These are phyloP conservation scores for Colletotrichum plurivorum DNA, from an alignment of 2,329 filamentous ascomycete genomes.

Conservation along the genomic window DNA sequence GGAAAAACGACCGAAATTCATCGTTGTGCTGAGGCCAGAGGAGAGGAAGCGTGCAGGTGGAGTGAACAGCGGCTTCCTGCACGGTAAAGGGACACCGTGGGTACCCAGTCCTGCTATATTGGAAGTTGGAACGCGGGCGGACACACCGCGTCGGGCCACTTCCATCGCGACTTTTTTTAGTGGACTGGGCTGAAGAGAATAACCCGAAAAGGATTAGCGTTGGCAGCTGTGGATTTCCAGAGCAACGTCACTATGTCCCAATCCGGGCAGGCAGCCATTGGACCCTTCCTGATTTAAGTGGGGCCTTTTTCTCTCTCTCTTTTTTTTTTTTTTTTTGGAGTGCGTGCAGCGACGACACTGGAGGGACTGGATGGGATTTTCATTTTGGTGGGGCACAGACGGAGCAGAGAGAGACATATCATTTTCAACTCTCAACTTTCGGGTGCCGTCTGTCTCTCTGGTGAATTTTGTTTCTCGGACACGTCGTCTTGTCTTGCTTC, in stretches of 20 bases:
- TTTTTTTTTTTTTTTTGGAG: neutral
- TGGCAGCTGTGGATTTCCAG: constrained; percentile 10
- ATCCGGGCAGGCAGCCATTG: constrained; percentile 24
- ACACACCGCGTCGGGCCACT: constrained; percentile 30
- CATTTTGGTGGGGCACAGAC: constrained; percentile 35
- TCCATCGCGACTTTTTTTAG: constrained; percentile 37
- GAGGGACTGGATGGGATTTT: constrained; percentile 33
- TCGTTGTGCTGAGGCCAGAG: constrained; percentile 24
- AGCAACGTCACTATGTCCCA: constrained; percentile 35
- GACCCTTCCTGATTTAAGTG: constrained; percentile 24
- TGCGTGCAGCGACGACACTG: constrained; percentile 15
- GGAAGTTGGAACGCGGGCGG: constrained; percentile 39
- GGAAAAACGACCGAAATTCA: constrained; percentile 24
- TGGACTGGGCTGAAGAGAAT: neutral
- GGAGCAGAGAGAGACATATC: constrained; percentile 12
- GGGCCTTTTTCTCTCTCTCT: neutral
- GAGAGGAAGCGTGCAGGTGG: constrained; percentile 36
- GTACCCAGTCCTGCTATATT: constrained; percentile 38
- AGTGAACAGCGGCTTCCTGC: constrained; percentile 39
- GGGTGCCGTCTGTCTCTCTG: constrained; percentile 9
- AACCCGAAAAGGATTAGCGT: constrained; percentile 26
- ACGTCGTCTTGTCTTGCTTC: neutral
- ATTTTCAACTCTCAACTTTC: constrained; percentile 21
- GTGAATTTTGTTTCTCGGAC: neutral
- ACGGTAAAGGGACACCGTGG: constrained; percentile 37